A percentile compares a stretch with the other conserved stretches of the same genome.
Conservation (phyloP, 2,329 filamentous ascomycete species). For the Colletotrichum echinochloae region DNA sequence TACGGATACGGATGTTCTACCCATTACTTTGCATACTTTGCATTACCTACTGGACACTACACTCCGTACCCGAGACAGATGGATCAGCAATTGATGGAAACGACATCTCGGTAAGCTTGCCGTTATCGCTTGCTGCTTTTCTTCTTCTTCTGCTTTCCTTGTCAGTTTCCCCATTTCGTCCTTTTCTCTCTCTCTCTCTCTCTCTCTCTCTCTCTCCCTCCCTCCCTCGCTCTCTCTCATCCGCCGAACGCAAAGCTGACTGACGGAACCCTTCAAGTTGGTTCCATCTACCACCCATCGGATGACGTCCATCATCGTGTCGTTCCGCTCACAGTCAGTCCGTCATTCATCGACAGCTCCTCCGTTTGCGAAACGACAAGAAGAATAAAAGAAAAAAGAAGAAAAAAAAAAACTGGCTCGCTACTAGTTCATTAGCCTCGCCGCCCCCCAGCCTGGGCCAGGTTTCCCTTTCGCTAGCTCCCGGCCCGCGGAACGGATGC, state of each 20-base stretch:
- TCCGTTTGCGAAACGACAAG: slow-evolving; percentile 22
- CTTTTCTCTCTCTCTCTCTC: too few species aligned
- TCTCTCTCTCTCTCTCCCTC: too few species aligned
- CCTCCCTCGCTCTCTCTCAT: too few species aligned
- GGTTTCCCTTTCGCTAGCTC: slow-evolving; percentile 24
- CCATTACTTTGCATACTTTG: too few species aligned
- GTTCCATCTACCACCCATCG: not conserved
- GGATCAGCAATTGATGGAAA: too few species aligned
- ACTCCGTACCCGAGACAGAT: too few species aligned
- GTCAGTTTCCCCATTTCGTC: too few species aligned
- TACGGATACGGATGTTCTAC: too few species aligned
- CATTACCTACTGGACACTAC: too few species aligned
- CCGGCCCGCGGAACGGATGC: slow-evolving; percentile 23
- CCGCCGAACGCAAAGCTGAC: slow-evolving; percentile 1
- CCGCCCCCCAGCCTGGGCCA: not conserved
- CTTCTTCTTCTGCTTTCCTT: not conserved
- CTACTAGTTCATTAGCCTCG: not conserved
- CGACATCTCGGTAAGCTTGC: slow-evolving; percentile 12
- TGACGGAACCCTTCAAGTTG: not conserved
- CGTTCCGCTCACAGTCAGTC: not conserved
- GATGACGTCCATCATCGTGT: not conserved
- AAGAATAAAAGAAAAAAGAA: not conserved
- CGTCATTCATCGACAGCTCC: too few species aligned
- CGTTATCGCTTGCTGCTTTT: not conserved
- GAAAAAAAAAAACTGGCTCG: not conserved